A percentile compares a stretch with the other conserved stretches of the same genome.
Conservation (phyloP, 2,329 filamentous ascomycete genomes). For the Epichloe glyceriae region DNA sequence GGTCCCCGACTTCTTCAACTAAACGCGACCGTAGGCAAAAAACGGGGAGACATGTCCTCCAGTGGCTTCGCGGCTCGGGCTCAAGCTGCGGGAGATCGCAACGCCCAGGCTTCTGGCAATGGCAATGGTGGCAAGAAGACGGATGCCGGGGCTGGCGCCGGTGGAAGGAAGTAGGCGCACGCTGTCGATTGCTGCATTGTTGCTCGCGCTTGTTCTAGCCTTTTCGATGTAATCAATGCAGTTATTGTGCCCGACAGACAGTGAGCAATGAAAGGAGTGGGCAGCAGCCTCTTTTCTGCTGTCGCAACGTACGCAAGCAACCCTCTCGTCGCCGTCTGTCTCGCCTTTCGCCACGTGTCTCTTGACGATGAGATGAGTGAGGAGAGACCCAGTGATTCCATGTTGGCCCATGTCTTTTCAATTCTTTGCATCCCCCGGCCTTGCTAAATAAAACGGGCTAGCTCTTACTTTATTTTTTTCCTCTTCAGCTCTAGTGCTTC, state of each 20-base stretch:
- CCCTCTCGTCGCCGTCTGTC: conserved; percentile 13
- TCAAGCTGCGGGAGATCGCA: conserved; percentile 4
- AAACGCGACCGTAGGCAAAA: neutral
- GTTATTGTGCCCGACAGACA: too few relatives aligned
- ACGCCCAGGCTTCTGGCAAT: neutral
- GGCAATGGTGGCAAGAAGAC: too few relatives aligned
- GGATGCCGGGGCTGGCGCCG: too few relatives aligned
- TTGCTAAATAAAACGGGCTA: too few relatives aligned
- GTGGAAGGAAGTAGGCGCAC: too few relatives aligned
- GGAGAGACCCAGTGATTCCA: conserved; percentile 1
- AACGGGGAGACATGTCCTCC: neutral
- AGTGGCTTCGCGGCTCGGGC: neutral
- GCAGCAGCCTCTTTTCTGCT: conserved; percentile 15
- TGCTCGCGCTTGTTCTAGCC: too few relatives aligned
- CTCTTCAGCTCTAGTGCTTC: conserved; percentile 34
- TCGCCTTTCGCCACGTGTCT: conserved; percentile 12
- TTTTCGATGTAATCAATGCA: too few relatives aligned
- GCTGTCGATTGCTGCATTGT: too few relatives aligned
- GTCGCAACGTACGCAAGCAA: conserved; percentile 17
- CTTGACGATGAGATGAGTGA: conserved; percentile 18
- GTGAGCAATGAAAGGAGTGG: neutral
- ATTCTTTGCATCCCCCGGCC: too few relatives aligned
- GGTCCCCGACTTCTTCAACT: neutral
- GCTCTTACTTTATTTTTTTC: conserved; percentile 7
- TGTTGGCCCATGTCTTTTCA: too few relatives aligned